Evolutionary conservation across 2,329 filamentous ascomycete genomes (phyloP).

Genomic region (Trichoderma sp.): DNA sequence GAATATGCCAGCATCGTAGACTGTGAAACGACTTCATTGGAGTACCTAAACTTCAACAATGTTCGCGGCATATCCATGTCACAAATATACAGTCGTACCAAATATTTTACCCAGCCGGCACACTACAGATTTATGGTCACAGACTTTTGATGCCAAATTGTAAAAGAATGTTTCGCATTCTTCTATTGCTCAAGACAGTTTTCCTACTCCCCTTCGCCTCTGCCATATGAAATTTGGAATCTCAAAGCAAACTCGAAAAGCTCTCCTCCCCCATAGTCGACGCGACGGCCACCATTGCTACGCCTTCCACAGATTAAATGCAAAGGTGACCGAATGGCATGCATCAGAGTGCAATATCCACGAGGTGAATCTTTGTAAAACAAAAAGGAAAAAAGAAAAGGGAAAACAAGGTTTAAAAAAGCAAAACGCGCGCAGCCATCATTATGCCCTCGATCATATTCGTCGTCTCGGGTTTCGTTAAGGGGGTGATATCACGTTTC

Average conservation of each 20-base stretch:
- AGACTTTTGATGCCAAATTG: background rate
- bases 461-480: constrained; percentile 27
- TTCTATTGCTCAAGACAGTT: constrained; percentile 14
- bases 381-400: constrained; percentile 10
- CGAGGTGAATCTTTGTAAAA: constrained; percentile 15
- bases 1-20: background rate
- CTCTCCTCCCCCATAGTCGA: background rate
- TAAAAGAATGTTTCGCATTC: background rate
- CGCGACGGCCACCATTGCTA: constrained; percentile 4
- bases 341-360: constrained; percentile 11
- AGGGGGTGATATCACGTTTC: constrained; percentile 19
- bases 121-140: background rate
- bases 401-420: background rate
- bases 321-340: constrained; percentile 7
- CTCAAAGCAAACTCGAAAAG: background rate
- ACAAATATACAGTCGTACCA: background rate
- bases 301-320: constrained; percentile 19
- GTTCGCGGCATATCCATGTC: background rate
- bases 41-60: background rate
- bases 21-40: background rate
- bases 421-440: constrained; percentile 16
- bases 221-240: constrained; percentile 9
- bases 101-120: background rate
- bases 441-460: constrained; percentile 26
- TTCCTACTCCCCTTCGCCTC: constrained; percentile 21